These are phyloP conservation scores for Plasmodium berghei DNA, from an alignment of 169 alveolate genomes.

Conservation along the genomic window DNA sequence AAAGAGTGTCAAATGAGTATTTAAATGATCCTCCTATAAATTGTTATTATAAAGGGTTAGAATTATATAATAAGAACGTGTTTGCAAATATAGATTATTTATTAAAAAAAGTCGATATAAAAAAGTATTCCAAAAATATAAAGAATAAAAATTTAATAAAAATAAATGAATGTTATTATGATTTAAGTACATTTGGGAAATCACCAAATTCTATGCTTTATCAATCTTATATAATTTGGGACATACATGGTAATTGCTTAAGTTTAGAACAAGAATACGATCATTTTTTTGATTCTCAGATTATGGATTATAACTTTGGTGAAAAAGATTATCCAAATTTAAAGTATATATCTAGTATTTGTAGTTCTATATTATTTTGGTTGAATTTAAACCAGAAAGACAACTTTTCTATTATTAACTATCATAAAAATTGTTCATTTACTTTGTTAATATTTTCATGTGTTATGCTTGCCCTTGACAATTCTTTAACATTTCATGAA, in stretches of 20 bases:
- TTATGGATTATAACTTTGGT: conserved; percentile 80
- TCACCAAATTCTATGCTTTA: conserved; percentile 77
- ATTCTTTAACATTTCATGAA: conserved; percentile 54
- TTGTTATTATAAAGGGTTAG: conserved; percentile 73
- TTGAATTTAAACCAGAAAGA: conserved; percentile 81
- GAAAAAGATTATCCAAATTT: conserved; percentile 82
- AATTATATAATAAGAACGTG: conserved; percentile 64
- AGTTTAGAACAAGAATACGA: conserved; percentile 79
- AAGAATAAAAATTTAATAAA: conserved; percentile 45
- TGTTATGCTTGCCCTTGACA: conserved; percentile 66
- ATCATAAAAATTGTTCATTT: conserved; percentile 76
- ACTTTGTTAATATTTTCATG: conserved; percentile 69
- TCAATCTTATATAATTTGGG: conserved; percentile 84
- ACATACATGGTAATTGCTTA: conserved; percentile 77
- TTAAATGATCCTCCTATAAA: conserved; percentile 70
- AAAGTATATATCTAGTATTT: conserved; percentile 78
- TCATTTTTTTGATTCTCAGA: conserved; percentile 81
- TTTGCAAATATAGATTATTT: conserved; percentile 77
- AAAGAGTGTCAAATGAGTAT: conserved; percentile 79
- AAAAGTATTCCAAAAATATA: conserved; percentile 30
- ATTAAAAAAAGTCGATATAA: conserved; percentile 73
- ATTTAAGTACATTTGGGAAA: conserved; percentile 80
- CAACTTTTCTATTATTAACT: conserved; percentile 81
- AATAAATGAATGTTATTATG: conserved; percentile 80
- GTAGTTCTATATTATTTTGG: conserved; percentile 83